Conservation (phyloP, 768 basidiomycete species). For the Phanerochaete sordida region DNA sequence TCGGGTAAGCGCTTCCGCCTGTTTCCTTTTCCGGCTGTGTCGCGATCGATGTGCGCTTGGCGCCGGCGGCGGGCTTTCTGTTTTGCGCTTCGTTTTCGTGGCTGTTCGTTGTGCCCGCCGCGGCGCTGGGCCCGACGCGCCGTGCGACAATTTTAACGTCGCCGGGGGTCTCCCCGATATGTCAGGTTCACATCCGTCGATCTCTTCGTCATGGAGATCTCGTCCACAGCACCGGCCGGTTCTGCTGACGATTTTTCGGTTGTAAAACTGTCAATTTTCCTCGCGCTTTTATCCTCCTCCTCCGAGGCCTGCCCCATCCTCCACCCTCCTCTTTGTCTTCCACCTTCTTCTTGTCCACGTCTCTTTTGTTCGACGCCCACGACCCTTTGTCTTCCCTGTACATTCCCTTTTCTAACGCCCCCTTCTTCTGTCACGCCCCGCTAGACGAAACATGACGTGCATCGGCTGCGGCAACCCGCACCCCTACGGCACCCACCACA, state of each 20-base stretch:
- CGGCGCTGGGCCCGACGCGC: not conserved
- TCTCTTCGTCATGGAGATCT: not conserved
- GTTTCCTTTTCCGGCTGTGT: not conserved
- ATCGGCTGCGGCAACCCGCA: constrained; percentile 74
- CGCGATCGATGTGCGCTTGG: not conserved
- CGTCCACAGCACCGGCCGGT: not conserved
- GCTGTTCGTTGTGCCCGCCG: not conserved
- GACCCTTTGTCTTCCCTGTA: not conserved
- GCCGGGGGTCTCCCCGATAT: not conserved
- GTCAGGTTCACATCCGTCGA: not conserved
- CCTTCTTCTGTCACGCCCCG: not conserved
- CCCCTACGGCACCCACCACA: constrained; percentile 25
- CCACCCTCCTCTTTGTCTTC: not conserved
- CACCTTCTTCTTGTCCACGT: not conserved
- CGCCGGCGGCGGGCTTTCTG: not conserved
- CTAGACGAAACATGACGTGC: constrained; percentile 74
- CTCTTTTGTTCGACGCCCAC: not conserved
- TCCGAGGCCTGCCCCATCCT: not conserved
- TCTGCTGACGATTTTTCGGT: not conserved
- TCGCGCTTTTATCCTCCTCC: not conserved
- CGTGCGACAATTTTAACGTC: constrained; percentile 3
- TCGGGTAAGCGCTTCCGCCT: constrained; percentile 52
- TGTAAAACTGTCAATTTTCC: not conserved
- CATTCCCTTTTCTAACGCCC: not conserved
- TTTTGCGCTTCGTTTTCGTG: not conserved